These are phyloP conservation scores for Hydnomerulius pinastri DNA, from an alignment of 768 basidiomycete genomes.

Conservation along the genomic window DNA sequence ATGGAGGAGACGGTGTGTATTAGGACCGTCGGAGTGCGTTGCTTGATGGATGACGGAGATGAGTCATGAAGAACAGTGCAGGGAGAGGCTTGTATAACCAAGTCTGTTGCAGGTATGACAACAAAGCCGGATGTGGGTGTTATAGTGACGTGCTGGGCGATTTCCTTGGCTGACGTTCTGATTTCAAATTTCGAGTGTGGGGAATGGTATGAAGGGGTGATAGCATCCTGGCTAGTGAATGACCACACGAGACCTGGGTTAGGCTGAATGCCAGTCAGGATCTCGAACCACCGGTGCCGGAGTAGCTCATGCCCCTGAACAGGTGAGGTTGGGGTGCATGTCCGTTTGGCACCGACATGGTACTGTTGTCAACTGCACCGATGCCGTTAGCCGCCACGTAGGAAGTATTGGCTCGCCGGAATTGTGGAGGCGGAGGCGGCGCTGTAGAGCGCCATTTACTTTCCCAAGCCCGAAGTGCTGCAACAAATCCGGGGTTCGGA, in stretches of 20 bases:
- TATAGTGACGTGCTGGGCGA: not conserved
- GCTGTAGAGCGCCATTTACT: conserved; percentile 26
- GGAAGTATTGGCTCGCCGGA: conserved; percentile 33
- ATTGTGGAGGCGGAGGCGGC: conserved; percentile 18
- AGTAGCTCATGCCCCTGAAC: conserved; percentile 29
- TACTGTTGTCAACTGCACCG: conserved; percentile 1
- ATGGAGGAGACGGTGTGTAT: not conserved
- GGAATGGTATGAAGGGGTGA: no score
- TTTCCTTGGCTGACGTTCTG: not conserved
- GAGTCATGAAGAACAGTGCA: not conserved
- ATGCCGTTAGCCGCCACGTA: conserved; percentile 6
- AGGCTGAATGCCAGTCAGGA: not conserved
- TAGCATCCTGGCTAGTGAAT: no score
- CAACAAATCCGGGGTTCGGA: conserved; percentile 77
- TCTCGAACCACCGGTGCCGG: not conserved
- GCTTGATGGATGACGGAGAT: not conserved
- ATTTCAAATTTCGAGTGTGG: no score
- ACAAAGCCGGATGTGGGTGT: not conserved
- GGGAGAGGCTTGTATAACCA: no score
- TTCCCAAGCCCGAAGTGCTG: conserved; percentile 62
- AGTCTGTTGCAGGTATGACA: not conserved
- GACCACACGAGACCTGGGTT: not conserved
- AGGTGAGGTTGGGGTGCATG: conserved; percentile 13
- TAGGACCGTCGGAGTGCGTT: not conserved
- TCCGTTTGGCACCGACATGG: not conserved